Base-by-base conservation (phyloP, 257 asterid genomes). In the Primulina tabacum region DNA sequence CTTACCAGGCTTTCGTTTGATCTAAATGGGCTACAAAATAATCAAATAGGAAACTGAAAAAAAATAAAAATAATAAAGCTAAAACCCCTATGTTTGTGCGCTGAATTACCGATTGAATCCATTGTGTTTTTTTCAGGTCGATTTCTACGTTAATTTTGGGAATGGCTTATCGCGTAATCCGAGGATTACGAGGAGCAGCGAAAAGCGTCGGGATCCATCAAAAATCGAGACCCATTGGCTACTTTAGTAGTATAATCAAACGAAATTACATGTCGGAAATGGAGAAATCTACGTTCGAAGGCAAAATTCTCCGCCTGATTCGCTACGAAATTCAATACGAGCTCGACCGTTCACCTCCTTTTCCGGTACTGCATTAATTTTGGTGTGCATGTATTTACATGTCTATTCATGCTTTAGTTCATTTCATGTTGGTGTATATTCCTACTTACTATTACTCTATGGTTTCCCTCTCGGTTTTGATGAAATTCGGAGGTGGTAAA, bases 241-340 rank as follows among this genome's bases (percentile, higher is more conserved):
- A 69, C 17, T 47, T 78, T 71, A 38, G 64, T 71, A 70, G 72
- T 65, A 67, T 67, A 52, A 69, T 81, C 5, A 72, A 76, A 64
- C 76, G 92, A 80, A 87, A 71, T 74, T 84, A 80, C 78, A 69
- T 77, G 38, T 56, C 89, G 43, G 95, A 86, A 67, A 84, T 94
- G 97, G 87, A 89, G 12, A 89, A 82, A 60, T 82, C 86, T 64
- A 96, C 93, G 53, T 86, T 91, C 71, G 96, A 94, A 69, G 88
- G 85, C 33, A 86, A 85, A 82, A 78, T 91, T 64, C 86, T 87
- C 75, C 94, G 97, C 60, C 87, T 88, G 56, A 80, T 94, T 70
- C 87, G 97, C 8, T 80, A 74, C 59, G 97, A 94, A 76, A 82
- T 91, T 64, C 90, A 85, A 63, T 91, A 86, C 77, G 95, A 91